Conservation (phyloP, 2,329 filamentous ascomycete species). For the Pyrenophora seminiperda region DNA sequence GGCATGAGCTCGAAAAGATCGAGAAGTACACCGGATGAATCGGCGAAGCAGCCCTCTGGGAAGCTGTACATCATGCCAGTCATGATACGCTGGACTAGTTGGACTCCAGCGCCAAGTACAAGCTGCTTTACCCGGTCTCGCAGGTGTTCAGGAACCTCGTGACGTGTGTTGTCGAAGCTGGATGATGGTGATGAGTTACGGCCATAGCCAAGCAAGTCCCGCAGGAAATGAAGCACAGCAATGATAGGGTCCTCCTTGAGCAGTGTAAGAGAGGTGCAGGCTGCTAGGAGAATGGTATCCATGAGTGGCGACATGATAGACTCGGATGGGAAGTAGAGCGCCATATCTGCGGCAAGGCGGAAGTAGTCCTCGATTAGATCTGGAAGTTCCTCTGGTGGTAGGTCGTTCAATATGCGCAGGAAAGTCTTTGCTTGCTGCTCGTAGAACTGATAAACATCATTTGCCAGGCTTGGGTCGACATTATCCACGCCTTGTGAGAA, state of each 20-base stretch:
- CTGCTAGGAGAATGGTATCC: slow-evolving; percentile 82
- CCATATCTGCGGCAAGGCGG: slow-evolving; percentile 85
- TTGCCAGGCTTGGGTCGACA: slow-evolving; percentile 79
- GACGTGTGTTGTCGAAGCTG: slow-evolving; percentile 64
- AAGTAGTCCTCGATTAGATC: slow-evolving; percentile 95
- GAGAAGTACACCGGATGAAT: slow-evolving; percentile 90
- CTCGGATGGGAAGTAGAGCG: slow-evolving; percentile 88
- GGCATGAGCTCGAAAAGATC: slow-evolving; percentile 88
- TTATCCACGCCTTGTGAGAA: slow-evolving; percentile 90
- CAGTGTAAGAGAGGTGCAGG: slow-evolving; percentile 81
- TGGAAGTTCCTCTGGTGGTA: slow-evolving; percentile 77
- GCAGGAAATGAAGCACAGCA: slow-evolving; percentile 87
- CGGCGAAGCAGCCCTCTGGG: slow-evolving; percentile 91
- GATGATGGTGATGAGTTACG: slow-evolving; percentile 69
- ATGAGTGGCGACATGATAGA: slow-evolving; percentile 80
- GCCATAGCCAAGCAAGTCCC: slow-evolving; percentile 89
- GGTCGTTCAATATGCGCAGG: slow-evolving; percentile 83
- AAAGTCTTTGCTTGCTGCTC: slow-evolving; percentile 91
- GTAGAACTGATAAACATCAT: slow-evolving; percentile 92
- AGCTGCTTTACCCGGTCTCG: slow-evolving; percentile 75
- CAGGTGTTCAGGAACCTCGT: slow-evolving; percentile 69
- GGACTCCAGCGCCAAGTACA: slow-evolving; percentile 71
- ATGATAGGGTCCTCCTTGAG: slow-evolving; percentile 91
- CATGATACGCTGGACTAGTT: slow-evolving; percentile 84
- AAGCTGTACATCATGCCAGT: slow-evolving; percentile 99